Base-by-base conservation (phyloP, 805 yeast genomes). In the Wickerhamomyces bovis region DNA sequence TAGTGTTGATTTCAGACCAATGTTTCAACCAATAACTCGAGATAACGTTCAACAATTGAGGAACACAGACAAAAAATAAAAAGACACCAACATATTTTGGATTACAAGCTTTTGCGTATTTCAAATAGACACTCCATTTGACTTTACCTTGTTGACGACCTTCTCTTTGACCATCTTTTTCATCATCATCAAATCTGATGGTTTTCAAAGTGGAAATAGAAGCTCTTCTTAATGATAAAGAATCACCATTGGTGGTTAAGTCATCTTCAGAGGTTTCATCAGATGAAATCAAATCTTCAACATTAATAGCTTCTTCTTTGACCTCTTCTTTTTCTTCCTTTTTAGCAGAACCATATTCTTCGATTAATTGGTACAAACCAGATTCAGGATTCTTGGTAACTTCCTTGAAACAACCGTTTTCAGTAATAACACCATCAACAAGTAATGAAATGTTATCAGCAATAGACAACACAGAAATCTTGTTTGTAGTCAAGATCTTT, bases 11-110 rank as follows among this genome's bases (percentile, higher is more conserved):
- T 63, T 94, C 99, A 12, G 98, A 87, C 99, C 99, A 94, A 65
- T 88, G 88, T 65, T 94, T 94, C 58, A 94, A 77, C 99, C 99
- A 94, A 45, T 92, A 78, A 62, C 83, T 89, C 33, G 89, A 81
- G 40, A 69, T 68, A 43, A 88, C 92, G 47, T 81, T 75, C 43
- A 81, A 59, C 11, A 74, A 61, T 76, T 79, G 84, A 0, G 87
- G 74, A 6, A 75, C 41, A n/a, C 84, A 59, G 51, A 85, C 73
- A 52, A 80, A 72, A 0, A 61, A 44, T 43, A 89, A 54, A 61
- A 82, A 83, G 3, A 84, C 55, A 0, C 71, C 22, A 16, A 89
- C 95, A 50, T 78, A 79, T 43, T 60, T 67, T 9, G 84, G 76
- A 51, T 88, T 88, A 70, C 97, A 90, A 0, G 98, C 96, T 50